Evolutionary conservation across 176 grass and related monocot genomes (phyloP), one percentile per base, ranked within the genome.

Genomic region (Eragrostis curvula): DNA sequence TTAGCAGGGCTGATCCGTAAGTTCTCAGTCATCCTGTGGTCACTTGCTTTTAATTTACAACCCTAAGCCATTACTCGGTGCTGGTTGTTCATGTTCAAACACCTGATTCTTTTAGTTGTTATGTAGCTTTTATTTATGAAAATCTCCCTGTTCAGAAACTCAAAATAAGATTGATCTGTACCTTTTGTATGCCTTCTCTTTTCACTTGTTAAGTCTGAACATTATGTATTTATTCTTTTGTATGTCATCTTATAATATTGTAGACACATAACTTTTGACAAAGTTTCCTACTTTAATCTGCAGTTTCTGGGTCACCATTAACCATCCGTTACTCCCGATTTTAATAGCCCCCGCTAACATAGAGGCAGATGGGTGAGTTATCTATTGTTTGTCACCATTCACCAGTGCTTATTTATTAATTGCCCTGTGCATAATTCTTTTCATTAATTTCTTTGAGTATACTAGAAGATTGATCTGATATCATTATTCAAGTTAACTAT

Each of bases 1-100:
- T 97, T 76, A 92, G 75, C 70, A 90, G 88, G 86, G 92, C 90
- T 73, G 95, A 97, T 71, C 95, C 95, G 88, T 97, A 89, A 82
- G 95, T 89, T 68, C 24, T 32, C 29, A 29, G 15, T 55, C 9
- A 7, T 58, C 71, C 15, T 73, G 69, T 66, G 40, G 48, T 57
- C n/a, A 66, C 17, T 7, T 72, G 13, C 74, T 88, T 77, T 64
- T 78, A 71, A 10, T 58, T 72, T 44, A 25, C 41, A 9, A n/a
- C 24, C 61, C 18, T 49, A 23, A 50, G 70, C 41, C 17, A 42
- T 81, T 56, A 42, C 27, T 21, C 18, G 77, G 53, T 63, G 24
- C 17, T 64, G 15, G 17, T 36, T 1, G 72, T 23, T 68, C 24
- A 30, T 76, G 62, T 66, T 84, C 62, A 57, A 13, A 17, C 16